Base-by-base conservation (phyloP, 2,329 filamentous ascomycete species). In the Diaporthe eres region DNA sequence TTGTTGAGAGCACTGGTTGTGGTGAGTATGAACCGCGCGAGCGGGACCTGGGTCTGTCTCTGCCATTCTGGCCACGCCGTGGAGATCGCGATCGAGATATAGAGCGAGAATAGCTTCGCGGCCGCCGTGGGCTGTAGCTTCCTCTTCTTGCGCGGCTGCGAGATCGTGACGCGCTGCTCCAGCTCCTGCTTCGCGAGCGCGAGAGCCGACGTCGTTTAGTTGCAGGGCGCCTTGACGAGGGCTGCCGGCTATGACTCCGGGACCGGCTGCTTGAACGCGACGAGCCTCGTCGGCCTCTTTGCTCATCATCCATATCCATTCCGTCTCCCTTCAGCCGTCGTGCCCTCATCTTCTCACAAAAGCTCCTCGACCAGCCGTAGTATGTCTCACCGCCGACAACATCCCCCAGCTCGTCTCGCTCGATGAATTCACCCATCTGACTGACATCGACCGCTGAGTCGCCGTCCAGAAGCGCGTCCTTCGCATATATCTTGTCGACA, bases 351-450 rank as follows among this genome's bases (percentile, higher is more conserved):
- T 93, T 94, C 78, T 94, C 88, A 82, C 94, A 97, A 79, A 98
- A 97, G 1, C 87, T 87, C 53, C 90, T 89, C 7, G 95, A 96
- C 95, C 95, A 98, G 77, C 95, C 95, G 81, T 97, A 97, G 82
- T 97, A 97, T 0, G 94, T 94, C 77, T 94, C 92, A 1, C 92
- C 92, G 9, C 88, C 87, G 9, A 92, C 82, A 2, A 92, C 85
- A 3, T 93, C 90, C 0, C 92, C 92, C n/a, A 90, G 85, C 78
- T 93, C 91, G 79, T 95, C 92, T 3, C 90, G 82, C 25, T 92
- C 85, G 71, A 95, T 86, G 22, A 89, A 85, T 81, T 97, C 93
- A 15, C 95, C 95, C 75, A 97, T 87, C 78, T 93, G 92, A 80
- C 95, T 93, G n/a, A 96, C 85, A 78, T 95, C 92, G n/a, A 88